Conservation (phyloP, 2,329 filamentous ascomycete genomes). For the Penicillium sumatraense region DNA sequence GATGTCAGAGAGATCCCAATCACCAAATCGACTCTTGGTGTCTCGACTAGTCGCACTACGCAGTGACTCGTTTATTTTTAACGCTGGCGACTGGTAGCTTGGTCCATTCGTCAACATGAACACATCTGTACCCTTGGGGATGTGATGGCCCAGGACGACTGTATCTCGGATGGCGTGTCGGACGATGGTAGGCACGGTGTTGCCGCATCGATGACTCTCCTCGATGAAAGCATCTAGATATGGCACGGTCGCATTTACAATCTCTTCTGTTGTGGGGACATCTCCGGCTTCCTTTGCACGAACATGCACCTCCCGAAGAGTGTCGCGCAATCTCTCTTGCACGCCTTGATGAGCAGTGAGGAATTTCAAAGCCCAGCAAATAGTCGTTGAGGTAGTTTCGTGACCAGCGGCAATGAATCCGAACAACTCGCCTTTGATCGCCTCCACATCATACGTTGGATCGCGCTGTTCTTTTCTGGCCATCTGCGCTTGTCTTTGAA, state of each 20-base stretch:
- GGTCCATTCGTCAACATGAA: slow-evolving; percentile 11
- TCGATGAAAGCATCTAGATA: slow-evolving; percentile 52
- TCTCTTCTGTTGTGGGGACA: slow-evolving; percentile 30
- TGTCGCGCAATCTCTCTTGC: slow-evolving; percentile 42
- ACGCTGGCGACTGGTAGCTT: no score
- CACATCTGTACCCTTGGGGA: slow-evolving; percentile 46
- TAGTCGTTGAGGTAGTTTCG: slow-evolving; percentile 50
- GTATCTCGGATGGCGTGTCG: slow-evolving; percentile 45
- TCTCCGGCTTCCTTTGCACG: background rate
- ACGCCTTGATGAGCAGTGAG: slow-evolving; percentile 39
- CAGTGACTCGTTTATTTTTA: background rate
- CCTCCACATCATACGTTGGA: no score
- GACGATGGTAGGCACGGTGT: slow-evolving; percentile 19
- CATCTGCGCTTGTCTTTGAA: no score
- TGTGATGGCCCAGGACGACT: slow-evolving; percentile 44
- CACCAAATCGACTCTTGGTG: background rate
- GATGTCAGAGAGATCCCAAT: background rate
- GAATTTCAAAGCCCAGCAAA: slow-evolving; percentile 48
- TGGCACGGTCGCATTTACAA: slow-evolving; percentile 35
- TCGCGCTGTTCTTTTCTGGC: no score
- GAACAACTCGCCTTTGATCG: slow-evolving; percentile 36
- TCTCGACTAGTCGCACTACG: background rate
- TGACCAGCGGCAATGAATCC: slow-evolving; percentile 49
- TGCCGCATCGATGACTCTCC: slow-evolving; percentile 43
- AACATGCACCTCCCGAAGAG: background rate